Evolutionary conservation across 305 asterid species (phyloP), one percentile per base, ranked within the genome.

Genomic region (Fraxinus sp.): DNA sequence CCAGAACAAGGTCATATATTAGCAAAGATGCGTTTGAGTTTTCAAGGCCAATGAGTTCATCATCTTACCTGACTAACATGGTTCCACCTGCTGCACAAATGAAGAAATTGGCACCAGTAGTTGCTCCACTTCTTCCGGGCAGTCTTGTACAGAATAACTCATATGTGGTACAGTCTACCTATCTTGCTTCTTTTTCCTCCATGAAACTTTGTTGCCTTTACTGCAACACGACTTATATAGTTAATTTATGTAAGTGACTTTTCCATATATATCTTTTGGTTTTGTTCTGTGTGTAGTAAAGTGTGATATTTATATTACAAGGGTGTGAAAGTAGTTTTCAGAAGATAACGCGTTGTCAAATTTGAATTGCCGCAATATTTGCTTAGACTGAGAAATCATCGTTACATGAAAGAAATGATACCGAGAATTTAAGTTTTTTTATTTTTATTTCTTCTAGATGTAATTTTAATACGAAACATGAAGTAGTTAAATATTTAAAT

Each of bases 51-150:
- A 73, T 76, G 84, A 81, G 83, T 83, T 85, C 90, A 79, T 66
- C 96, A 78, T 64, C 91, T 77, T 89, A 84, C 83, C 77, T 86
- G 86, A 77, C 88, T 49, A 89, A 84, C 87, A 62, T 86, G 84
- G 85, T 89, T 84, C 93, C 88, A 83, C 89, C 93, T 78, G 88
- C 88, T 80, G 91, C 89, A 52, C 91, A 86, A 79, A 87, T 89
- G 84, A 93, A 83, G 88, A 36, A 88, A 43, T 64, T 81, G 84
- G 86, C 85, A 73, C 91, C 94, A 71, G 78, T 78, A 20, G 79
- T 66, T 86, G 46, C 95, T 37, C 84, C 88, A 71, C 87, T 72
- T 75, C 91, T 89, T 77, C 80, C 94, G n/a, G 90, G 87, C 84
- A 83, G 87, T 85, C 89, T 87, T 74, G 64, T 81, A 64, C 97